Conservation (phyloP, 83 land plant genomes). For the Diphasiastrum complanatum region DNA sequence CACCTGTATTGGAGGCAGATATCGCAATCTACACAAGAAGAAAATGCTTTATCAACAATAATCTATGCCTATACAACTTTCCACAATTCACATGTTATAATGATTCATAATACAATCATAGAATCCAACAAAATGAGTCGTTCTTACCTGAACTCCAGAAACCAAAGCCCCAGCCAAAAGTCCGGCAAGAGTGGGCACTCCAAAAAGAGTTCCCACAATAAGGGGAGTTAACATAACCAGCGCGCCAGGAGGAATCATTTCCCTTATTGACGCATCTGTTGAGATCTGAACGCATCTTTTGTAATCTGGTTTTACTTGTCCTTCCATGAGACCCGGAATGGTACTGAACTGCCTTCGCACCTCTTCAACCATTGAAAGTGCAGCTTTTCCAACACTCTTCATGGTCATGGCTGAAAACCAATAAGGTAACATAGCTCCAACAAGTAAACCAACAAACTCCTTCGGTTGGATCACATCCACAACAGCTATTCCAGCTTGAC, state of each 20-base stretch:
- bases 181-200: constrained; percentile 16
- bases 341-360: constrained; percentile 16
- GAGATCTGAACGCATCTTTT: constrained; percentile 18
- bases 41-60: too few species aligned
- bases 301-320: constrained; percentile 10
- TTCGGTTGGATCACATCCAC: constrained; percentile 16
- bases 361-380: constrained; percentile 13
- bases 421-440: constrained; percentile 20
- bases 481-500: constrained; percentile 16
- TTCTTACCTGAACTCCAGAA: constrained; percentile 27
- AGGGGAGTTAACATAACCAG: constrained; percentile 24
- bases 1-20: constrained; percentile 10
- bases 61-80: too few species aligned
- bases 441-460: constrained; percentile 18
- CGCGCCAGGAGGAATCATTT: constrained; percentile 27
- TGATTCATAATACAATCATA: too few species aligned
- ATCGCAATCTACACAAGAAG: constrained; percentile 14
- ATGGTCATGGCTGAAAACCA: too few species aligned
- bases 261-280: constrained; percentile 21
- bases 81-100: too few species aligned
- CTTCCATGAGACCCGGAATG: constrained; percentile 23
- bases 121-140: too few species aligned
- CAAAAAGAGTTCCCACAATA: constrained; percentile 17
- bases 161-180: constrained; percentile 24
- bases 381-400: constrained; percentile 14